Evolutionary conservation across 352 stramenopile species (phyloP), one percentile per base, ranked within the genome.

Genomic region (Phytophthora pistaciae): DNA sequence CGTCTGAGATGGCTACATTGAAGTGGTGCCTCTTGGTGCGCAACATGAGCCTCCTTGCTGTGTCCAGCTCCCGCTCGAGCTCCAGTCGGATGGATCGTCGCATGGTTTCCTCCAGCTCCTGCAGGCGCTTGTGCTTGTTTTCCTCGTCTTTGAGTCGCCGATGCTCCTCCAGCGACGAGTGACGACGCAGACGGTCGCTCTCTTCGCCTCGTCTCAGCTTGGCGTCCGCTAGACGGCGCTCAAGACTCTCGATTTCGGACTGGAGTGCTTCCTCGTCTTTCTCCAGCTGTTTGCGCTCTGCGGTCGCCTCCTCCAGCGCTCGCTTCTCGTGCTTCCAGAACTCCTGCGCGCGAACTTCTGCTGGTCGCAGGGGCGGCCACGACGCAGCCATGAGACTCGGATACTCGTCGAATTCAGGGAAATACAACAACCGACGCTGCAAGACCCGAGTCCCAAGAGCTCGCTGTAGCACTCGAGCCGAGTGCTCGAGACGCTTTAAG

Each of bases 51-150:
- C 87, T 72, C 20, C 85, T 70, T 23, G 78, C 57, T 0, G 77
- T 77, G 48, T 95, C 83, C 1, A 89, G 65, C 55, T 92, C 81
- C n/a, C 77, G 76, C 68, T 93, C 87, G 1, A 95, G 70, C 20
- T 92, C 87, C 38, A 83, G 55, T 14, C 85, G 85, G 62, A 93
- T 89, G 16, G 88, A 66, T 27, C 74, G 60, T 2, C 85, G 75
- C 70, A 86, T 91, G 16, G 65, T 56, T 21, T 10, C 52, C 61
- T 91, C 84, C 27, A 85, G 66, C 14, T 82, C 74, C 16, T 78
- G 57, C 16, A 93, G 66, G 16, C 78, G 65, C 21, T 74, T 72
- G 9, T 78, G 61, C 25, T 77, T 77, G 7, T 27, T 21, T 50
- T 83, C 75, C 23, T 90, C 83, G 10, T 90, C 84, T 66, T 91